These are phyloP conservation scores for Mortierella claussenii DNA, from an alignment of 192 early-diverging fungal species.

Conservation along the genomic window DNA sequence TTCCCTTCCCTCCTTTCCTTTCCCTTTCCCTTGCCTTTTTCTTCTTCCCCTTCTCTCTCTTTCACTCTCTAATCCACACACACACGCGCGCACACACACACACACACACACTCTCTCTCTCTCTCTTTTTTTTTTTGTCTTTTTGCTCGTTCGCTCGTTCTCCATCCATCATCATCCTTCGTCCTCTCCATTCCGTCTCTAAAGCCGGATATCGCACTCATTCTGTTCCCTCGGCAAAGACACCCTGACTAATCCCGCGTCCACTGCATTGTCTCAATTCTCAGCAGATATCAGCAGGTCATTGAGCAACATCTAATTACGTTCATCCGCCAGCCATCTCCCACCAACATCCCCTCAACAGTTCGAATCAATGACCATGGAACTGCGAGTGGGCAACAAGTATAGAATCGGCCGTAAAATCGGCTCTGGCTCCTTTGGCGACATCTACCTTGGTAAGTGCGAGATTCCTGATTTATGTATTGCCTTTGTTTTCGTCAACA, in stretches of 20 bases:
- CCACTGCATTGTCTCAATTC: no score
- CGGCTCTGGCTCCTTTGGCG: constrained; percentile 97
- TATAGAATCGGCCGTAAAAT: constrained; percentile 96
- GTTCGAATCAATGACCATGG: constrained; percentile 60
- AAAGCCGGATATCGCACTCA: no score
- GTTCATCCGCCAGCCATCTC: neutral
- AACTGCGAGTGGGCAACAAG: constrained; percentile 92
- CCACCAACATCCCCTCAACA: neutral
- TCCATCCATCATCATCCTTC: no score
- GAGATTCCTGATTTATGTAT: neutral
- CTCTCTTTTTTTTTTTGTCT: neutral
- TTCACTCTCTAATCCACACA: neutral
- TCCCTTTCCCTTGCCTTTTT: neutral
- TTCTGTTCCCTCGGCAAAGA: no score
- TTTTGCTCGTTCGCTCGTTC: neutral
- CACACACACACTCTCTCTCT: neutral
- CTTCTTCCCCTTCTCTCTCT: neutral
- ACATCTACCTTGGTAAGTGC: constrained; percentile 90
- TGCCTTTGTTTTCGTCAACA: no score
- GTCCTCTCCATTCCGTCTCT: no score
- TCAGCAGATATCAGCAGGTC: neutral
- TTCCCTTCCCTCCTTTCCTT: neutral
- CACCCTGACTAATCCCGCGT: no score
- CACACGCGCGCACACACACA: no score
- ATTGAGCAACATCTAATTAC: neutral